Evolutionary conservation across 805 yeast species (phyloP).

Genomic region (Candida cerambycidarum): DNA sequence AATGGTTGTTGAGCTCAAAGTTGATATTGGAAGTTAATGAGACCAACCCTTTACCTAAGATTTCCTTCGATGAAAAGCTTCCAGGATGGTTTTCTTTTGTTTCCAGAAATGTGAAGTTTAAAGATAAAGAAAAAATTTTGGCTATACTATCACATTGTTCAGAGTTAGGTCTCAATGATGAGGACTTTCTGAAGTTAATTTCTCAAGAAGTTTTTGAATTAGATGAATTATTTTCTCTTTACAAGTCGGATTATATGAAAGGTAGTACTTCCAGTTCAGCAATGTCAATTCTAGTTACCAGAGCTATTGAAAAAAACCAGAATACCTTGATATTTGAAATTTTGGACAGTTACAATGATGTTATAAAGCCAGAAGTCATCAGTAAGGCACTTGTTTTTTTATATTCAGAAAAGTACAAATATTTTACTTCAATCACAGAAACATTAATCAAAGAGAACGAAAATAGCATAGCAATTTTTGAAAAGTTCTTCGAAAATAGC

Average conservation of each 20-base stretch:
- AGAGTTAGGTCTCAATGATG: constrained; percentile 9
- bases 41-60: neutral
- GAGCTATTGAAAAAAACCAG: neutral
- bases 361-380: neutral
- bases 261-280: neutral
- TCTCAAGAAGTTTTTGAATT: neutral
- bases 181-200: constrained; percentile 2
- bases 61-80: neutral
- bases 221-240: neutral
- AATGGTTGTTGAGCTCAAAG: constrained; percentile 3
- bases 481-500: constrained; percentile 4
- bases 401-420: neutral
- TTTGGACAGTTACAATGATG: neutral
- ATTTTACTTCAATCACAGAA: neutral
- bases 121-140: neutral
- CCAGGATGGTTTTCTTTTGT: constrained; percentile 14
- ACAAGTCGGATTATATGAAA: neutral
- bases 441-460: neutral
- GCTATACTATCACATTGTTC: neutral
- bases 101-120: neutral
- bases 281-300: neutral
- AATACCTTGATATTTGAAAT: neutral
- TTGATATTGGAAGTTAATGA: neutral
- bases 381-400: neutral
- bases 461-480: neutral